Evolutionary conservation across 2,329 filamentous ascomycete genomes (phyloP), one percentile per base, ranked within the genome.

Genomic region (Aspergillus sp.): DNA sequence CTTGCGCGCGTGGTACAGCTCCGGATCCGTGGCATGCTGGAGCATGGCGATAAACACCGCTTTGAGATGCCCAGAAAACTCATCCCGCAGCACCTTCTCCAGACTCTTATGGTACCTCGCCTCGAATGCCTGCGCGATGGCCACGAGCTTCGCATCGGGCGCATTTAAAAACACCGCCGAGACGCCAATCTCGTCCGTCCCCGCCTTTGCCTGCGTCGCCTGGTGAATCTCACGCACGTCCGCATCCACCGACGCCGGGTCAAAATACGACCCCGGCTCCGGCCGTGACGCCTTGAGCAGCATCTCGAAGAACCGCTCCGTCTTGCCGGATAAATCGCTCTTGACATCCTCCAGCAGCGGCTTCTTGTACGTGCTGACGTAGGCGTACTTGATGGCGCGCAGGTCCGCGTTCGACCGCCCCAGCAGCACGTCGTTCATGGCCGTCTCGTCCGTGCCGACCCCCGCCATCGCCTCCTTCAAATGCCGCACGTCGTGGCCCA

Each of bases 51-150:
- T 73, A 0, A 95, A 80, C 0, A 88, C 89, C 8, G 87, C 80
- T 66, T 90, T 78, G 88, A 95, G 93, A 66, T 95, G 89, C 1
- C 90, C 90, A 1, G 83, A 86, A 70, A 95, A 94, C 65, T 91
- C 85, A 75, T 81, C 50, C 42, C 47, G 43, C 32, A 59, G 40
- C 13, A 54, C 51, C 48, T 50, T 52, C 30, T 53, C 56, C 17
- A 59, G 49, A n/a, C 46, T 35, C 11, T 85, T 82, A 30, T 83
- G 82, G 66, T 89, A 93, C 60, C 83, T 84, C 49, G 82, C 77
- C 65, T 85, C 79, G 69, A 93, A 95, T 1, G 83, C 79, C 51
- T 86, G 79, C 2, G 81, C 78, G 53, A 95, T 88, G 24, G 89
- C 89, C 32, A 86, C 81, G 48, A 95, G 80, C 69, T 94, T 89